A percentile compares a stretch with the other conserved stretches of the same genome.
phyloP scores from a whole-genome alignment of 2,329 filamentous ascomycete species.

The Xylariales sp. region DNA sequence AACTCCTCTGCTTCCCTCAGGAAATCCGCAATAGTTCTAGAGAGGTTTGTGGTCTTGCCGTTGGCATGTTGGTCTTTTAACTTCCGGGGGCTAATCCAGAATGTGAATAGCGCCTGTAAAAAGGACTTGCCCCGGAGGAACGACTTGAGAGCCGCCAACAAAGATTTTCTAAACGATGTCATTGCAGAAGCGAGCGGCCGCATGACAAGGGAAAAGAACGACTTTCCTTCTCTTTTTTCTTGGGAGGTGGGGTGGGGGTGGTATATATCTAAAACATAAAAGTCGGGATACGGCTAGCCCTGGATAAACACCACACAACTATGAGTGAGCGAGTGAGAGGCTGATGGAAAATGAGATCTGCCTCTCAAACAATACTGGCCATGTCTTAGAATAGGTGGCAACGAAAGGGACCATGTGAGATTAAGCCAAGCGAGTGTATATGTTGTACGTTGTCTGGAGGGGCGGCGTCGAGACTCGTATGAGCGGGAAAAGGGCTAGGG shows the following conservation, averaged over 20 bases:
- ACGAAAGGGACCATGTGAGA: constrained; percentile 37
- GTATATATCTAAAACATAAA: constrained; percentile 46
- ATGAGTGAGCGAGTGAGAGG: constrained; percentile 30
- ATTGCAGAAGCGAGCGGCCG: constrained; percentile 67
- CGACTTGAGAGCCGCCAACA: constrained; percentile 68
- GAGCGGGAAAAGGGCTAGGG: constrained; percentile 48
- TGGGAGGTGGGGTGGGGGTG: constrained; percentile 35
- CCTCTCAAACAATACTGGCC: constrained; percentile 46
- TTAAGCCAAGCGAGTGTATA: constrained; percentile 37
- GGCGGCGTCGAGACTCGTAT: constrained; percentile 49
- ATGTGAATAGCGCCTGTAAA: constrained; percentile 66
- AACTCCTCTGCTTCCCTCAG: constrained; percentile 66
- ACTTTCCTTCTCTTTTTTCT: constrained; percentile 28
- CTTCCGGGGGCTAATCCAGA: constrained; percentile 61
- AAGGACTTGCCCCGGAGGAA: constrained; percentile 70
- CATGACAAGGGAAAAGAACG: constrained; percentile 53
- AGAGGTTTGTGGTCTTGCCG: constrained; percentile 35
- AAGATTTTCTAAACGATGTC: constrained; percentile 65
- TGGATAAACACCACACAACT: constrained; percentile 26
- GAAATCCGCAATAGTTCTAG: constrained; percentile 61
- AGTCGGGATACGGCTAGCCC: constrained; percentile 38
- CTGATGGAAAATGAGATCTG: constrained; percentile 40
- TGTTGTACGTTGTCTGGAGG: constrained; percentile 36
- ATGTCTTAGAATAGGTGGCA: constrained; percentile 43
- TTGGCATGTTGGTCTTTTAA: constrained; percentile 47